Evolutionary conservation across 768 basidiomycete species (phyloP), one percentile per base, ranked within the genome.

Genomic region (Fistulinella prunicolor): DNA sequence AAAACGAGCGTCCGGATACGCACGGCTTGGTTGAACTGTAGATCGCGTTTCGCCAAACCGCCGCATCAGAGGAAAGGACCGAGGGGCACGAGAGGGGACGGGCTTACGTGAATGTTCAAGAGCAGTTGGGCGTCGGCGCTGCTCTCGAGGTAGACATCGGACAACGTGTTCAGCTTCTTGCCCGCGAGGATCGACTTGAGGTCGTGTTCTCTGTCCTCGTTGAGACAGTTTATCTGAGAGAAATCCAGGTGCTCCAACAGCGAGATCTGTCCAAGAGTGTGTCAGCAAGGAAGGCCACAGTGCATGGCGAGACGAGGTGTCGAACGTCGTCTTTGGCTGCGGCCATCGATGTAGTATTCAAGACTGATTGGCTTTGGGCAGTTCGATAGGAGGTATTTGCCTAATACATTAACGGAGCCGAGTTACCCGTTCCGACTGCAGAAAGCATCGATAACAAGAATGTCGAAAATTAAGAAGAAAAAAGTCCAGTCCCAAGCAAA

Each of bases 61-160:
- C n/a, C n/a, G n/a, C n/a, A n/a, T n/a, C n/a, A n/a, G n/a, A n/a
- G n/a, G n/a, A n/a, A n/a, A n/a, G n/a, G n/a, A n/a, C n/a, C n/a
- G n/a, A n/a, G n/a, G n/a, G n/a, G n/a, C n/a, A n/a, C n/a, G 40
- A 23, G 36, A 24, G 21, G 23, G 35, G 38, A 10, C 6, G 23
- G 30, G 71, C 80, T 56, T 58, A 86, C 85, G n/a, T 76, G 73
- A 45, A 89, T 74, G 56, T 72, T 86, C 40, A 89, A 49, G 21
- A 89, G 67, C 7, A 89, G 73, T 62, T 89, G 83, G 54, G 84
- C 87, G 54, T 89, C 87, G 2, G 76, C 79, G 60, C 89, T 85
- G 57, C 83, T 86, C 51, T 78, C 70, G 46, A 89, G 72, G 64
- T 76, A 82, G 47, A 47, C 23, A 66, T 67, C n/a, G 17, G 46